Evolutionary conservation across 495 filamentous ascomycete species (phyloP).

Genomic region (Podospora pseudoanserina): DNA sequence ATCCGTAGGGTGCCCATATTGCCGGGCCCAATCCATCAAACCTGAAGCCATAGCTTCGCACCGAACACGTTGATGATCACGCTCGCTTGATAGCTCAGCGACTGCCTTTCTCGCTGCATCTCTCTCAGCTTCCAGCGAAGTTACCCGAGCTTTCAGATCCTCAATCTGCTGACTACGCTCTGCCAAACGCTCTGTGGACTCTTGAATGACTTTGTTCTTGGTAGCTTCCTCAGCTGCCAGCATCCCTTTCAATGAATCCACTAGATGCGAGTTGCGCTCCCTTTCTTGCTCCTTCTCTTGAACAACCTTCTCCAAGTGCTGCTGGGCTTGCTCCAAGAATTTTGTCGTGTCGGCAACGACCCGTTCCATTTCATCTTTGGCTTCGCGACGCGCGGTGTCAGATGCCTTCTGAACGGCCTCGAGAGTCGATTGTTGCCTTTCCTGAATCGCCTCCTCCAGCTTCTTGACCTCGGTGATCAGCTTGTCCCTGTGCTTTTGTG

Average conservation of each 20-base stretch:
- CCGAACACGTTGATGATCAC: neutral
- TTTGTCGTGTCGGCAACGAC: constrained; percentile 4
- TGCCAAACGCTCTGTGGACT: neutral
- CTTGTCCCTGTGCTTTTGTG: neutral
- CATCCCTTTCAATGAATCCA: constrained; percentile 13
- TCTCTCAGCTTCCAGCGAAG: constrained; percentile 10
- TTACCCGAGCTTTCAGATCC: neutral
- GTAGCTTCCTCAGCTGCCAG: constrained; percentile 8
- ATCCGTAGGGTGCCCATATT: constrained; percentile 6
- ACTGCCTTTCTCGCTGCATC: constrained; percentile 1
- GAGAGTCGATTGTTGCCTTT: constrained; percentile 15
- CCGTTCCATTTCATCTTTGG: constrained; percentile 15
- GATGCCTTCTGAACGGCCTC: neutral
- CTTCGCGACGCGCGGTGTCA: constrained; percentile 10
- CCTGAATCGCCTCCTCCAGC: constrained; percentile 21
- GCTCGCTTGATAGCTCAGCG: constrained; percentile 10
- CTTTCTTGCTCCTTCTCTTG: constrained; percentile 10
- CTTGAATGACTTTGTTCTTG: constrained; percentile 7
- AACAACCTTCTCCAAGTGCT: constrained; percentile 1
- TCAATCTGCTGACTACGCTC: constrained; percentile 15
- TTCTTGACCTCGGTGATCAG: constrained; percentile 16
- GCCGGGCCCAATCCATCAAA: constrained; percentile 15
- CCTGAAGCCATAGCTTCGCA: constrained; percentile 9
- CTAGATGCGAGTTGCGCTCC: neutral
- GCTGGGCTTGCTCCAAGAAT: neutral